A percentile compares a stretch with the other conserved stretches of the same genome.
phyloP scores from a whole-genome alignment of 1,284 basidiomycete genomes.

The Rhodotorula mucilaginosa region DNA sequence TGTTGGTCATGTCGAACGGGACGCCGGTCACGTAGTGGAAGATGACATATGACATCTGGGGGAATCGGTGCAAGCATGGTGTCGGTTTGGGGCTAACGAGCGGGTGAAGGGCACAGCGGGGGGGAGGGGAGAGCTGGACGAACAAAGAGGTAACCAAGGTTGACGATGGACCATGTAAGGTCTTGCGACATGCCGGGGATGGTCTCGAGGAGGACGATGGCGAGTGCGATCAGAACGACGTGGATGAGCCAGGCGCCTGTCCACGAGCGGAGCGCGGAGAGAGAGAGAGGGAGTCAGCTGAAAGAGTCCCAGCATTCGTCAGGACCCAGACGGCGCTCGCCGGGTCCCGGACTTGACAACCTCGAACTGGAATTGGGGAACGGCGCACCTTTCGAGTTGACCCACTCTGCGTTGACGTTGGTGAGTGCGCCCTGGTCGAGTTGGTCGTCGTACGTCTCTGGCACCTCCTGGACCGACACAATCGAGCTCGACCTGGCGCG shows the following conservation, averaged over 20 bases:
- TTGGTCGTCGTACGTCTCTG: constrained; percentile 51
- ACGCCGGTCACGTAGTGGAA: constrained; percentile 98
- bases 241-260: constrained; percentile 97
- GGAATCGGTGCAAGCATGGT: too few species aligned
- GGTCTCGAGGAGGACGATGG: constrained; percentile 71
- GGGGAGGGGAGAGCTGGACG: constrained; percentile 47
- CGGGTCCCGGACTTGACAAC: background rate
- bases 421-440: constrained; percentile 50
- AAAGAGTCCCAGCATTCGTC: constrained; percentile 60
- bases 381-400: constrained; percentile 86
- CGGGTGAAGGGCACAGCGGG: background rate
- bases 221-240: constrained; percentile 82
- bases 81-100: background rate
- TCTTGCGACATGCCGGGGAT: constrained; percentile 92
- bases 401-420: constrained; percentile 97
- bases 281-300: background rate
- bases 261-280: background rate
- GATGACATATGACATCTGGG: constrained; percentile 90
- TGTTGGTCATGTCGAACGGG: constrained; percentile 69
- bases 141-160: constrained; percentile 86
- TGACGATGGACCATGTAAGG: constrained; percentile 92
- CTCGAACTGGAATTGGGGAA: constrained; percentile 56
- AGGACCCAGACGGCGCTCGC: constrained; percentile 62
- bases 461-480: constrained; percentile 51
- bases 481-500: constrained; percentile 41